Base-by-base conservation (phyloP, 163 green algal species). In the Coccomyxa subellipsoidea region DNA sequence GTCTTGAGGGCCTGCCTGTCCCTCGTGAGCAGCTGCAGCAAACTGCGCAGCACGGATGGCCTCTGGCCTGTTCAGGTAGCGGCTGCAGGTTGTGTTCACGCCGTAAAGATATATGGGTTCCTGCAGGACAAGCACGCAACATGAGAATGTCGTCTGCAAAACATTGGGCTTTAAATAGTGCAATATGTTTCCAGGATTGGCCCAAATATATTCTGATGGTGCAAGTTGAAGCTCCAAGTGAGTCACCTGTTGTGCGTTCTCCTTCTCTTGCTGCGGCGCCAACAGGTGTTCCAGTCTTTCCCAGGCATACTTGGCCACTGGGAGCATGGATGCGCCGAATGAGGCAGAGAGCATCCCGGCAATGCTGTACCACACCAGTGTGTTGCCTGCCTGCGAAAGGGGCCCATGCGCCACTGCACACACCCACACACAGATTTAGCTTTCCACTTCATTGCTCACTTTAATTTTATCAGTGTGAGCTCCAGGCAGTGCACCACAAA, bases 11-110 rank as follows among this genome's bases (percentile, higher is more conserved):
- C 70, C 27, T 40, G 32, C 70, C 70, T 77, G 70, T 18, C 89
- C 92, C 40, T 80, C 40, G 87, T 97, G 94, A 25, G 91, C 91
- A 23, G 69, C 32, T 8, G 84, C 90, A 34, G 93, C 93, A 88
- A 94, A 96, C 0, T 87, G 85, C 3, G 89, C 87, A 7, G 93
- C 92, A 27, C 78, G 54, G 66, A 85, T 47, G 18, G 94, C 85
- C 7, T 66, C 54, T 8, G 84, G 84, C 4, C 83, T 81, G 25
- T 31, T n/a, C 21, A 93, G 83, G 77, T 88, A 90, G 18, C 32
- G 34, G 81, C 78, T 89, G 76, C 76, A 69, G 0, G 84, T 86
- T 0, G 92, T 80, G 21, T 94, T 87, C 25, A 94, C 86, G 0
- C 89, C 89, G 47, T 91, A 84, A 31, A 91, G 35, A 32, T n/a